phyloP scores from a whole-genome alignment of 352 stramenopile species.

The Phytophthora constricta region DNA sequence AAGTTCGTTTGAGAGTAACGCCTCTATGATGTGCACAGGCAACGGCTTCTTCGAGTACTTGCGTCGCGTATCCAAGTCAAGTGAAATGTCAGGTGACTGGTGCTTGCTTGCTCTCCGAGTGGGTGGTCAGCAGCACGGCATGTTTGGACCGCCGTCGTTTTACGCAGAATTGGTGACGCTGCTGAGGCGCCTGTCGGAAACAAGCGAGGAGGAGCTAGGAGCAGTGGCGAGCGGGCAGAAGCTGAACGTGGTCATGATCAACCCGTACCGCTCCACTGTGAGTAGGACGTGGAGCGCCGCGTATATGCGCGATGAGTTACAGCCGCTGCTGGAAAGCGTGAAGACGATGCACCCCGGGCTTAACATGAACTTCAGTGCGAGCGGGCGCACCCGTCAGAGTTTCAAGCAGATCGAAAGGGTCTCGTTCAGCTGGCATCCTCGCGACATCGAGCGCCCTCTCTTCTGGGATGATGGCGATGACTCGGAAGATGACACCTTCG shows the following conservation, averaged over 20 bases:
- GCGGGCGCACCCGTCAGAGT: neutral
- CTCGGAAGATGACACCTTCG: neutral
- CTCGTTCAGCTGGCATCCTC: neutral
- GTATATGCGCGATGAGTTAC: neutral
- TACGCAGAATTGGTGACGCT: neutral
- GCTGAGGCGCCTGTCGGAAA: neutral
- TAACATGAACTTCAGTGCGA: neutral
- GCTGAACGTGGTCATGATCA: neutral
- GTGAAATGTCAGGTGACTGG: neutral
- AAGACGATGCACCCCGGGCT: neutral
- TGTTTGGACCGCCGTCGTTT: neutral
- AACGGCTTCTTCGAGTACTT: constrained; percentile 42
- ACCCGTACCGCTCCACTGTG: neutral
- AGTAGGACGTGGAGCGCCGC: neutral
- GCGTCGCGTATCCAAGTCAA: constrained; percentile 42
- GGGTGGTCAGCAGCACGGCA: neutral
- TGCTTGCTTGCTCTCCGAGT: neutral
- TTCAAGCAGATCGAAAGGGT: neutral
- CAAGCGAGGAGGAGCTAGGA: neutral
- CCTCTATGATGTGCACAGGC: constrained; percentile 34
- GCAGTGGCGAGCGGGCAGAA: neutral
- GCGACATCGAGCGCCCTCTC: neutral
- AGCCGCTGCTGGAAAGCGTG: neutral
- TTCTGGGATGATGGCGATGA: no score
- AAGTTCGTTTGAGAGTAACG: constrained; percentile 28